Conservation (phyloP, 169 alveolate species). For the Plasmodium coatneyi region DNA sequence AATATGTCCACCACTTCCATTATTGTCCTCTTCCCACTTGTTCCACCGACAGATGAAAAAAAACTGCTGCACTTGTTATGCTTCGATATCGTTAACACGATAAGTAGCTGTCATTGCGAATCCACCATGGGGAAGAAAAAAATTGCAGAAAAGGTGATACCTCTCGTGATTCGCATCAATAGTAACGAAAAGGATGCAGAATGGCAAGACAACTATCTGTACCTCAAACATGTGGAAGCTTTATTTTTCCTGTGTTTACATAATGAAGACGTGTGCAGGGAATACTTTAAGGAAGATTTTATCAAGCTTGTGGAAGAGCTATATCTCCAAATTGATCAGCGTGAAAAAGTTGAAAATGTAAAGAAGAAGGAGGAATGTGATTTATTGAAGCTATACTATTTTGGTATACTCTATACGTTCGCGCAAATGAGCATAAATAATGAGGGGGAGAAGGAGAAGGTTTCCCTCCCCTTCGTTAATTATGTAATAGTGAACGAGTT, state of each 20-base stretch:
- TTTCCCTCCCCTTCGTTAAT: neutral
- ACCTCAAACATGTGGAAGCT: slow-evolving; percentile 23
- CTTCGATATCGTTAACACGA: slow-evolving; percentile 1
- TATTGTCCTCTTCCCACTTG: neutral
- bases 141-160: slow-evolving; percentile 3
- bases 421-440: slow-evolving; percentile 7
- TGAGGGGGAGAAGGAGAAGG: neutral
- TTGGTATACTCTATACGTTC: slow-evolving; percentile 36
- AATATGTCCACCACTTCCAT: neutral
- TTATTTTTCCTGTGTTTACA: slow-evolving; percentile 27
- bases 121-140: neutral
- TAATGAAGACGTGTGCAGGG: slow-evolving; percentile 14
- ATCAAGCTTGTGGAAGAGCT: slow-evolving; percentile 18
- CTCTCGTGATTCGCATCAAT: neutral
- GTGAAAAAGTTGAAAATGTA: neutral
- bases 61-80: slow-evolving; percentile 42
- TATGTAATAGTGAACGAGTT: slow-evolving; percentile 32
- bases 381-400: slow-evolving; percentile 33
- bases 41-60: slow-evolving; percentile 22
- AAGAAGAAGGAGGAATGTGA: neutral
- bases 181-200: neutral
- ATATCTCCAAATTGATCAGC: slow-evolving; percentile 13
- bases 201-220: slow-evolving; percentile 1
- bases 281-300: neutral
- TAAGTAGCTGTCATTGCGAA: neutral